A percentile compares a stretch with the other conserved stretches of the same genome.
phyloP scores from a whole-genome alignment of 257 asterid species.

The Marsdenia floribunda region DNA sequence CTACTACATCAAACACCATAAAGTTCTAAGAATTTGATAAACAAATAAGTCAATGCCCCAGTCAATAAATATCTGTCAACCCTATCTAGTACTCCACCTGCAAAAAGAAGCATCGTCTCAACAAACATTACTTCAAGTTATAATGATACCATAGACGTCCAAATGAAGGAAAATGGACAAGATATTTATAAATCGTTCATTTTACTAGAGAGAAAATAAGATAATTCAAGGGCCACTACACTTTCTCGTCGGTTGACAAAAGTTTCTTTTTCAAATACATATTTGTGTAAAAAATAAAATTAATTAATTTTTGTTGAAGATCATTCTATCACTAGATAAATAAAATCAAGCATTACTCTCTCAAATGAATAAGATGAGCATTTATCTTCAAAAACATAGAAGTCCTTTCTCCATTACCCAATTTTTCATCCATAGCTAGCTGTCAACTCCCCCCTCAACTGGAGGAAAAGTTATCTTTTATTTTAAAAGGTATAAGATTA shows the following conservation, averaged over 20 bases:
- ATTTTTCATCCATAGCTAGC: too few relatives aligned
- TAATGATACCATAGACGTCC: not conserved
- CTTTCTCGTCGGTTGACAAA: too few relatives aligned
- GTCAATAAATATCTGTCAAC: slow-evolving; percentile 92
- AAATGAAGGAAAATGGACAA: too few relatives aligned
- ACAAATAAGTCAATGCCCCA: slow-evolving; percentile 85
- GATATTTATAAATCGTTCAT: not conserved
- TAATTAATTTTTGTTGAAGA: too few relatives aligned
- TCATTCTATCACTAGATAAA: too few relatives aligned
- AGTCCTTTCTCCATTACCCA: not conserved
- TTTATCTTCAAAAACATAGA: not conserved
- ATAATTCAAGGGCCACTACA: not conserved
- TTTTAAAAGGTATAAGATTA: not conserved
- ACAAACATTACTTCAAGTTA: slow-evolving; percentile 4
- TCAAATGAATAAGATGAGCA: not conserved
- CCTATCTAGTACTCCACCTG: slow-evolving; percentile 95
- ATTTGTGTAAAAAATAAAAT: too few relatives aligned
- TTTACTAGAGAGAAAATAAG: not conserved
- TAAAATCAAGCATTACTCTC: not conserved
- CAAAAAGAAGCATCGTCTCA: slow-evolving; percentile 7
- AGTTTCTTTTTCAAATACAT: too few relatives aligned
- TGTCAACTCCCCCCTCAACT: not conserved
- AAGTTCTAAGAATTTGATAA: slow-evolving; percentile 75
- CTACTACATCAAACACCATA: too few relatives aligned
- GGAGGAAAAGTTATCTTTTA: not conserved